These are phyloP conservation scores for Podaxis sp. DNA, from an alignment of 768 basidiomycete species.

Conservation along the genomic window DNA sequence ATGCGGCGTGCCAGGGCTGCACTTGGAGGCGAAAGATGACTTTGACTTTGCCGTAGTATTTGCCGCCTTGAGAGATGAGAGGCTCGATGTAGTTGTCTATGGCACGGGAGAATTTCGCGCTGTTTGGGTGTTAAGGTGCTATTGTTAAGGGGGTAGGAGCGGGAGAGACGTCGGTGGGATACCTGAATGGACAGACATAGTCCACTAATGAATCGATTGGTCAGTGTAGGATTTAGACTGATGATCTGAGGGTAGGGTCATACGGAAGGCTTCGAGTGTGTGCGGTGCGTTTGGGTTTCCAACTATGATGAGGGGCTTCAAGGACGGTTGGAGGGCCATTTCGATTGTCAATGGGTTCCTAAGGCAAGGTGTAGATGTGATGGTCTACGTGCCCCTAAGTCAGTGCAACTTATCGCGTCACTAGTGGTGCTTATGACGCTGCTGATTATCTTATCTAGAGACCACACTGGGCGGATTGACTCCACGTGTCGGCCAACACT, in stretches of 20 bases:
- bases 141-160: background rate
- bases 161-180: background rate
- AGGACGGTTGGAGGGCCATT: slow-evolving; percentile 82
- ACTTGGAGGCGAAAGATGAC: slow-evolving; percentile 69
- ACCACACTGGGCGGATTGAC: too few relatives aligned
- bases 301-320: slow-evolving; percentile 61
- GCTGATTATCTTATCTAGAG: background rate
- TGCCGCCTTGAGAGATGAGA: slow-evolving; percentile 53
- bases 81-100: slow-evolving; percentile 65
- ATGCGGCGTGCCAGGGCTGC: slow-evolving; percentile 80
- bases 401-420: background rate
- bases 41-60: slow-evolving; percentile 74
- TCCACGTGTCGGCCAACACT: background rate
- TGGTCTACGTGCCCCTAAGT: background rate
- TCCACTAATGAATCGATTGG: slow-evolving; percentile 51
- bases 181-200: slow-evolving; percentile 87
- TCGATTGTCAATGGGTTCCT: background rate
- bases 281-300: slow-evolving; percentile 65
- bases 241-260: slow-evolving; percentile 23
- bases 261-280: slow-evolving; percentile 78
- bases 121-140: slow-evolving; percentile 21
- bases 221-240: background rate
- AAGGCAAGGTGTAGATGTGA: background rate
- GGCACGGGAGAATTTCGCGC: slow-evolving; percentile 59
- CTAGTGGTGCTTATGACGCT: background rate